Base-by-base conservation (phyloP, 805 yeast species). In the Pichia sporocuriosa region DNA sequence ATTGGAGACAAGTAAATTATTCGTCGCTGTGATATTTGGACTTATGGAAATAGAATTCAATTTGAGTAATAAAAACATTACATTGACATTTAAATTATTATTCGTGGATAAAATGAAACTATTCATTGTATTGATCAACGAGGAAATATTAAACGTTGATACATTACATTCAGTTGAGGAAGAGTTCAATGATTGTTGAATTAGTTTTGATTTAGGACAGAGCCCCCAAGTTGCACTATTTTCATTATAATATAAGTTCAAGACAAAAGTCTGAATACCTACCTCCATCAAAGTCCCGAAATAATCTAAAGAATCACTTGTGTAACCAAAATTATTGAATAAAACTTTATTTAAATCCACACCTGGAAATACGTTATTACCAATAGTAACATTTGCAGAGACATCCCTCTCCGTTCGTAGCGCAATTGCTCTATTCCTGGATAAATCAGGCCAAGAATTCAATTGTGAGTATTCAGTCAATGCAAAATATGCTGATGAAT, bases 161-260 rank as follows among this genome's bases (percentile, higher is more conserved):
- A 47, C 39, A 24, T 38, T 52, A 40, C 61, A 57, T 16, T 26
- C 17, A 2, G 12, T 10, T 1, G 29, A n/a, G 6, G 26, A 13
- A 9, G 13, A 6, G 6, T 37, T 16, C 19, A 69, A 66, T 1
- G 23, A 11, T 4, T 30, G 19, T 10, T 40, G 33, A 10, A 16
- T 10, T 13, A 48, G 9, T 16, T 27, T 27, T 12, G 31, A 21
- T 5, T 32, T 23, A 3, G 84, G 81, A 49, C 84, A 79, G 3
- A 79, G 55, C 48, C 77, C 81, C 76, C 83, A 79, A 42, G 59
- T 62, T 9, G 44, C 38, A 3, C 67, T 59, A 32, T 60, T 50
- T 37, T 72, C 74, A 51, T 73, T 75, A 68, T 76, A 73, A 55
- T 78, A 79, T 22, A 80, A 41, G 52, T 82, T 84, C 4, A 79